phyloP scores from a whole-genome alignment of 257 asterid genomes.

The Nicotiana attenuata region DNA sequence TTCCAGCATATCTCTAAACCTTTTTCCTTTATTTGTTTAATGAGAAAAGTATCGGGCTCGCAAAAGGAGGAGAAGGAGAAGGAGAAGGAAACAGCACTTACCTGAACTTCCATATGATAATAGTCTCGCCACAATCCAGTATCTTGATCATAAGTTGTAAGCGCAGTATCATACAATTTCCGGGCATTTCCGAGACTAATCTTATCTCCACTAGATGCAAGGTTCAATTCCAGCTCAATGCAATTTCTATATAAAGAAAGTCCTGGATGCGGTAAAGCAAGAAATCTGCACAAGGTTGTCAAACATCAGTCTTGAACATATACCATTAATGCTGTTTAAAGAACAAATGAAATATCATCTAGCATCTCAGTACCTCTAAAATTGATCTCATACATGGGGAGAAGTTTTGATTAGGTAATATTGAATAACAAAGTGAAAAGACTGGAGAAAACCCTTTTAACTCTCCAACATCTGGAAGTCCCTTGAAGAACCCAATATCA shows the following conservation, averaged over 20 bases:
- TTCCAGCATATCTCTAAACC: neutral
- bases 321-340: neutral
- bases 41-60: neutral
- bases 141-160: slow-evolving; percentile 68
- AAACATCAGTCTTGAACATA: neutral
- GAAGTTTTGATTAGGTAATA: neutral
- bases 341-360: neutral
- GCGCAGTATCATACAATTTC: slow-evolving; percentile 72
- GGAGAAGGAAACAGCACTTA: slow-evolving; percentile 16
- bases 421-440: neutral
- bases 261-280: slow-evolving; percentile 87
- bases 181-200: slow-evolving; percentile 57
- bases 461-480: neutral
- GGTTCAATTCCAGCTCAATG: slow-evolving; percentile 71
- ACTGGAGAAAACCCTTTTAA: neutral
- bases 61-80: neutral
- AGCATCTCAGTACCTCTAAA: neutral
- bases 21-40: neutral
- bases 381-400: neutral
- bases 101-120: slow-evolving; percentile 81
- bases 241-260: slow-evolving; percentile 51
- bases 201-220: slow-evolving; percentile 57
- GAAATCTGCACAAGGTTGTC: slow-evolving; percentile 47
- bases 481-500: neutral
- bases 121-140: slow-evolving; percentile 72